Evolutionary conservation across 768 basidiomycete genomes (phyloP).

Genomic region (Kwoniella pini): DNA sequence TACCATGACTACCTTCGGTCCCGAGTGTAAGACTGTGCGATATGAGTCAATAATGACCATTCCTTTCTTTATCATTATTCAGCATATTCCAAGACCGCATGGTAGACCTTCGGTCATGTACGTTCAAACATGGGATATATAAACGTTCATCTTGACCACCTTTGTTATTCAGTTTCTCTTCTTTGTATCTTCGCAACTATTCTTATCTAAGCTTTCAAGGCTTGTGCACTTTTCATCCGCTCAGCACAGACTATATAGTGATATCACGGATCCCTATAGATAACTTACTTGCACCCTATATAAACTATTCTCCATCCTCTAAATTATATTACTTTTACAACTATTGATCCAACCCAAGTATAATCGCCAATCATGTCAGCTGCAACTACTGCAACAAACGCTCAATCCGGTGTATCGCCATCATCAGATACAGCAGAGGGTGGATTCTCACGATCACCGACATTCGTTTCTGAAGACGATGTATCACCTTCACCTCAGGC

Average conservation of each 20-base stretch:
- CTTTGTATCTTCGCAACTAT: slow-evolving; percentile 3
- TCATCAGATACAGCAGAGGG: neutral
- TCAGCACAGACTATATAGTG: neutral
- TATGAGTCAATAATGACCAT: too few species aligned
- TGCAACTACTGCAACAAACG: slow-evolving; percentile 3
- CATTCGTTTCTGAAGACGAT: slow-evolving; percentile 11
- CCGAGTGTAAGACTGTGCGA: too few species aligned
- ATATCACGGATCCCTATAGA: neutral
- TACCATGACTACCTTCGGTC: too few species aligned
- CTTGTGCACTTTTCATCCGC: neutral
- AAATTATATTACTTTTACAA: neutral
- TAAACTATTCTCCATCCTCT: neutral
- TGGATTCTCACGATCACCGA: slow-evolving; percentile 21
- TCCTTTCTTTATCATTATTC: too few species aligned
- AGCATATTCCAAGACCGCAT: neutral
- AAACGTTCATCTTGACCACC: neutral
- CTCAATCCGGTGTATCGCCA: slow-evolving; percentile 5
- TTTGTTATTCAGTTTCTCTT: neutral
- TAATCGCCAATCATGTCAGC: slow-evolving; percentile 13
- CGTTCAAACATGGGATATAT: neutral
- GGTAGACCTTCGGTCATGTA: neutral
- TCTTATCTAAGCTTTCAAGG: neutral
- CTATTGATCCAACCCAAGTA: neutral
- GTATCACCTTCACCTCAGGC: neutral
- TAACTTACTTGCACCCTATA: neutral